A percentile compares a stretch with the other conserved stretches of the same genome.
Evolutionary conservation across 1,139 yeast species (phyloP).

Genomic region (Magnusiomyces sp.): DNA sequence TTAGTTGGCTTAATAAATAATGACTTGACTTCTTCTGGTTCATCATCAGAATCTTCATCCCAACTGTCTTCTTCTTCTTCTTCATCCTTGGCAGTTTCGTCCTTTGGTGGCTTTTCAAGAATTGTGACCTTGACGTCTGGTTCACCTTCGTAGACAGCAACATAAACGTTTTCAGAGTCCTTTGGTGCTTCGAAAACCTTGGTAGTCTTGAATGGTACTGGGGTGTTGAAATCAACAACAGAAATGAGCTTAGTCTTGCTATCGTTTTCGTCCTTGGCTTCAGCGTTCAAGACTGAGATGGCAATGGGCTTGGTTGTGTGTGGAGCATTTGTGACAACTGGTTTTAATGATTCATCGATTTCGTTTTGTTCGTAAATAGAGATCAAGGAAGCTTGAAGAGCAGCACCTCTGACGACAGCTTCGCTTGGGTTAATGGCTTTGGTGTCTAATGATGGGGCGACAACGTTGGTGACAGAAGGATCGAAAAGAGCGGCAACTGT

Average conservation of each 20-base stretch:
- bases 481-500: conserved; percentile 62
- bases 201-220: conserved; percentile 83
- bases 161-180: conserved; percentile 48
- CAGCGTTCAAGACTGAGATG: conserved; percentile 61
- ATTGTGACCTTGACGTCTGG: conserved; percentile 71
- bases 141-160: conserved; percentile 80
- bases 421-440: conserved; percentile 86
- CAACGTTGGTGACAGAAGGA: conserved; percentile 67
- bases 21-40: conserved; percentile 69
- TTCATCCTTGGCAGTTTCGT: conserved; percentile 36
- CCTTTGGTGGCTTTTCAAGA: conserved; percentile 54
- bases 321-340: conserved; percentile 82
- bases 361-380: conserved; percentile 82
- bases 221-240: conserved; percentile 74
- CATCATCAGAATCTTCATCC: conserved; percentile 51
- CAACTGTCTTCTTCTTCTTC: conserved; percentile 54
- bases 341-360: conserved; percentile 74
- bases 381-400: conserved; percentile 87
- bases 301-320: conserved; percentile 84
- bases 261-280: conserved; percentile 24
- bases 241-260: conserved; percentile 42
- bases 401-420: conserved; percentile 89
- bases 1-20: conserved; percentile 68
- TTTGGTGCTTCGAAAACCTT: conserved; percentile 47
- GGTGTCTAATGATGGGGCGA: conserved; percentile 68